These are phyloP conservation scores for Fusarium sp. DNA, from an alignment of 2,329 filamentous ascomycete species.

Conservation along the genomic window DNA sequence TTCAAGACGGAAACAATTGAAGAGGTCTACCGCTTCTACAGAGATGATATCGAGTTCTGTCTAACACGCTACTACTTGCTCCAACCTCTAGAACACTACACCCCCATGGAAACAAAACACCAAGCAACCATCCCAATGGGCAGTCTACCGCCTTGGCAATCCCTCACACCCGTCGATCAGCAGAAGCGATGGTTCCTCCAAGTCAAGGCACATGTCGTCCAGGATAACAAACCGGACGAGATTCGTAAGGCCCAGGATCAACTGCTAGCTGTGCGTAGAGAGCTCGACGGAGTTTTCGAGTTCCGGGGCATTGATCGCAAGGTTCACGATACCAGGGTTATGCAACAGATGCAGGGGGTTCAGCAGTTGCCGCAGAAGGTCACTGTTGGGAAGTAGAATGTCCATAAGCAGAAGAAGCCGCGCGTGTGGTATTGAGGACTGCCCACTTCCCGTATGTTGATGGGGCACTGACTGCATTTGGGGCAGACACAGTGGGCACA, in stretches of 20 bases:
- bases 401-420: not conserved
- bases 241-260: conserved; percentile 64
- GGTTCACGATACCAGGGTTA: conserved; percentile 61
- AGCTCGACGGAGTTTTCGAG: conserved; percentile 62
- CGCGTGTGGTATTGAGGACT: not conserved
- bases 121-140: conserved; percentile 25
- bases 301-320: conserved; percentile 63
- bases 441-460: not conserved
- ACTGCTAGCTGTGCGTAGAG: conserved; percentile 55
- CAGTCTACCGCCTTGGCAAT: conserved; percentile 57
- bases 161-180: conserved; percentile 58
- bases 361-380: conserved; percentile 52
- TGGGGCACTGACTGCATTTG: too few species aligned
- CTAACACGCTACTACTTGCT: conserved; percentile 59
- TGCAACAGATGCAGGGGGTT: conserved; percentile 49
- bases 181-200: conserved; percentile 64
- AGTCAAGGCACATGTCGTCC: conserved; percentile 62
- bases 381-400: conserved; percentile 45
- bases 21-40: conserved; percentile 63
- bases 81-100: conserved; percentile 45
- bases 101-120: conserved; percentile 44
- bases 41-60: conserved; percentile 63
- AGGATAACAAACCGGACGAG: conserved; percentile 67
- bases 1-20: conserved; percentile 63
- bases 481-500: not conserved